phyloP scores from a whole-genome alignment of 148 eudicot genomes.

The Simmondsia chinensis region DNA sequence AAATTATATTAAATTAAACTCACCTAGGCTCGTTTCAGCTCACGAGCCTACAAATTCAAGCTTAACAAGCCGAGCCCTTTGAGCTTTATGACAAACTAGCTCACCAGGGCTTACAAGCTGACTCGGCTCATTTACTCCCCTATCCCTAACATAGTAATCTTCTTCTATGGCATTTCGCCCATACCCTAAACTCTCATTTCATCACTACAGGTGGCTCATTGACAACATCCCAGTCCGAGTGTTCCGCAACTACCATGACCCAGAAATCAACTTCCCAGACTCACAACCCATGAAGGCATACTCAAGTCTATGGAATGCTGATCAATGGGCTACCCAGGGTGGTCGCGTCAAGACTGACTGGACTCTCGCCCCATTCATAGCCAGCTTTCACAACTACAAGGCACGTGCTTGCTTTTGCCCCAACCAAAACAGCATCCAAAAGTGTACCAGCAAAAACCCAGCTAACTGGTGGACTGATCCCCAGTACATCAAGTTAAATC shows the following conservation, averaged over 20 bases:
- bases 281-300: conserved; percentile 41
- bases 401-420: conserved; percentile 45
- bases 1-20: no score
- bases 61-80: no score
- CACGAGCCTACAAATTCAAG: no score
- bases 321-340: conserved; percentile 68
- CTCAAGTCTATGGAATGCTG: conserved; percentile 64
- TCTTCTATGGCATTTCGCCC: no score
- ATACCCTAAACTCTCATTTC: no score
- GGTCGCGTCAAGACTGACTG: conserved; percentile 53
- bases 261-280: conserved; percentile 40
- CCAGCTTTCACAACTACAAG: conserved; percentile 23
- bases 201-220: conserved; percentile 46
- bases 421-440: conserved; percentile 24
- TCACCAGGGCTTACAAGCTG: no score
- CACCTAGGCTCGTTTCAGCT: no score
- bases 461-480: conserved; percentile 37
- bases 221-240: conserved; percentile 54
- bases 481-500: conserved; percentile 11
- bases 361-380: conserved; percentile 40
- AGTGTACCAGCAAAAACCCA: conserved; percentile 22
- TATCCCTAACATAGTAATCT: no score
- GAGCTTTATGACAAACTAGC: no score
- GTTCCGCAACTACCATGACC: conserved; percentile 44
- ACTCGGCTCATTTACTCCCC: no score